Evolutionary conservation across 257 asterid genomes (phyloP), one percentile per base, ranked within the genome.

Genomic region (Coffea eugenioides): DNA sequence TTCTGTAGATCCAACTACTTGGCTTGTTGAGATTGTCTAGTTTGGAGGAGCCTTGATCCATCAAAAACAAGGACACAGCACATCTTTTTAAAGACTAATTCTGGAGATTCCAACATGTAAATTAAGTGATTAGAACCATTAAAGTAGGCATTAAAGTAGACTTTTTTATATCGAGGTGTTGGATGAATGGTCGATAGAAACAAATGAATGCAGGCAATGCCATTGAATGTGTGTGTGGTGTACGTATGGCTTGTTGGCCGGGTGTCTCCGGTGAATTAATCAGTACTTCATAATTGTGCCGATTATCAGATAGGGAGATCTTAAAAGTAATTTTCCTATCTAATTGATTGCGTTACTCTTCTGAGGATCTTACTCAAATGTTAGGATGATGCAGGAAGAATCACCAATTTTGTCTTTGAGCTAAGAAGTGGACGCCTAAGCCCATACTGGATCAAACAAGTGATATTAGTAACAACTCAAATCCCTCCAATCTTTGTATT

Each of bases 161-260:
- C n/a, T 54, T 78, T 68, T 78, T 78, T 18, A 69, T 16, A 8
- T 69, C 11, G 31, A 78, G 43, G 45, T 36, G 23, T 56, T 18
- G 57, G 48, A 69, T 25, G 9, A 78, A 45, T 69, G 45, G 69
- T 78, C 16, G 75, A 39, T 52, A 31, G 54, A 61, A 61, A 71
- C 45, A 39, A 66, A 39, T 15, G 14, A 70, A 49, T 56, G 77
- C 20, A 27, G 70, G 43, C 43, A 8, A 41, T 46, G 78, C 20
- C 27, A 12, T 66, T 67, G 67, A 67, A 66, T 52, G 8, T 25
- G 69, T 69, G 34, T 31, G 34, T 31, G 34, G 27, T 27, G 25
- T 80, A 75, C 83, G 83, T 41, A 39, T 80, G 80, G 77, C 65
- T 80, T 80, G 72, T 68, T 80, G 54, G 71, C 54, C 51, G 18